Base-by-base conservation (phyloP, 2,329 filamentous ascomycete genomes). In the Sodiomyces alkalinus region DNA sequence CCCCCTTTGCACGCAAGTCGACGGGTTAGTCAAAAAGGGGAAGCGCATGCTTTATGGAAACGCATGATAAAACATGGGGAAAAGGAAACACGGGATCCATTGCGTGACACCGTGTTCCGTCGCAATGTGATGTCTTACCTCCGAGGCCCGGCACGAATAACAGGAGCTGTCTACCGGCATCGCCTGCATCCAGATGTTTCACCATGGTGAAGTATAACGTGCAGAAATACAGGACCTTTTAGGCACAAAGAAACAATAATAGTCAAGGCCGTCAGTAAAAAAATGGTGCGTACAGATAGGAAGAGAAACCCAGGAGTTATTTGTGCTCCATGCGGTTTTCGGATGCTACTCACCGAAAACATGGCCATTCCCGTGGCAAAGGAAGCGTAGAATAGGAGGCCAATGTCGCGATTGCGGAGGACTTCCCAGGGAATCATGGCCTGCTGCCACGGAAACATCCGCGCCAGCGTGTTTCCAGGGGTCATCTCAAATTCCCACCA, bases 171-270 rank as follows among this genome's bases (percentile, higher is more conserved):
- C 62, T 41, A 4, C 71, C 71, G 2, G 71, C 60, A 27, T 64
- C 42, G 15, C 60, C 62, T 17, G 52, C 56, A 17, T 19, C 19
- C 28, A 40, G 28, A 36, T 49, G 51, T 40, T 48, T 46, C 4
- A 78, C 73, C 11, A 76, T 50, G 2, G 68, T 66, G 44, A 79
- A 80, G 46, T 78, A 80, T 12, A 79, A 61, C 11, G 68, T 69
- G 38, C 75, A 68, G 39, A 79, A 80, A 46, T 80, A 80, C 37
- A 79, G 67, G 1, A n/a, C n/a, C n/a, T n/a, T n/a, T n/a, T n/a
- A n/a, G n/a, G n/a, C n/a, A n/a, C n/a, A n/a, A 74, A 65, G 50
- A 51, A 15, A 19, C 17, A 13, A 22, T 33, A 20, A 9, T 62
- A 55, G 43, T 62, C 37, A 60, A 47, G 1, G 51, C 42, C 41